These are phyloP conservation scores for Pestalotiopsis sp. DNA, from an alignment of 2,329 filamentous ascomycete genomes.

Conservation along the genomic window DNA sequence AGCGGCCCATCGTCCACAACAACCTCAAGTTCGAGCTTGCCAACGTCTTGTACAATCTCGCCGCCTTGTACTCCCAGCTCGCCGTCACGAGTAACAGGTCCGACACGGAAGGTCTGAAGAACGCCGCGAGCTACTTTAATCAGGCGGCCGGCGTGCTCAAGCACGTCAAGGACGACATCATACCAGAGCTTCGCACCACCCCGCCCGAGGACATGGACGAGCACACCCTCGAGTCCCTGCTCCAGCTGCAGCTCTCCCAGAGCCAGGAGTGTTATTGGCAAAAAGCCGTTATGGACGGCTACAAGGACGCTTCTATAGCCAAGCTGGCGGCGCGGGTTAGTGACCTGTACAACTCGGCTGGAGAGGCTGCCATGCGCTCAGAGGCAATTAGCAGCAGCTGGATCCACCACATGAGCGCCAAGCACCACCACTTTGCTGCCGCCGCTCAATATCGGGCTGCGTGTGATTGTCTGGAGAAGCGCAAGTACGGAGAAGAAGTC, in stretches of 20 bases:
- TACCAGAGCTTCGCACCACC: conserved; percentile 81
- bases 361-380: conserved; percentile 85
- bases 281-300: conserved; percentile 89
- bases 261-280: conserved; percentile 98
- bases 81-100: conserved; percentile 78
- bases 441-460: conserved; percentile 93
- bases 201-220: conserved; percentile 96
- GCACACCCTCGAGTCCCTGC: conserved; percentile 80
- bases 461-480: conserved; percentile 88
- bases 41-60: conserved; percentile 92
- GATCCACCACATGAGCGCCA: conserved; percentile 97
- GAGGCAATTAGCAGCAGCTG: conserved; percentile 89
- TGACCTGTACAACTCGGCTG: conserved; percentile 83
- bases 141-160: conserved; percentile 81
- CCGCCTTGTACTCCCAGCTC: conserved; percentile 90
- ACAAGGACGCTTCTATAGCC: conserved; percentile 91
- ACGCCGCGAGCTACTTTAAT: conserved; percentile 88
- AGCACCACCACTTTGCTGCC: conserved; percentile 95
- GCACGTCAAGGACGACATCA: conserved; percentile 74
- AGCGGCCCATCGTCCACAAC: conserved; percentile 68
- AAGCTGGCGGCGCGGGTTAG: conserved; percentile 88
- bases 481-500: conserved; percentile 93
- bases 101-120: conserved; percentile 81
- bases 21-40: conserved; percentile 82
- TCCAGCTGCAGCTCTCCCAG: conserved; percentile 85